A percentile compares a stretch with the other conserved stretches of the same genome.
phyloP scores from a whole-genome alignment of 768 basidiomycete species.

The Termitomyces eurrhizus region DNA sequence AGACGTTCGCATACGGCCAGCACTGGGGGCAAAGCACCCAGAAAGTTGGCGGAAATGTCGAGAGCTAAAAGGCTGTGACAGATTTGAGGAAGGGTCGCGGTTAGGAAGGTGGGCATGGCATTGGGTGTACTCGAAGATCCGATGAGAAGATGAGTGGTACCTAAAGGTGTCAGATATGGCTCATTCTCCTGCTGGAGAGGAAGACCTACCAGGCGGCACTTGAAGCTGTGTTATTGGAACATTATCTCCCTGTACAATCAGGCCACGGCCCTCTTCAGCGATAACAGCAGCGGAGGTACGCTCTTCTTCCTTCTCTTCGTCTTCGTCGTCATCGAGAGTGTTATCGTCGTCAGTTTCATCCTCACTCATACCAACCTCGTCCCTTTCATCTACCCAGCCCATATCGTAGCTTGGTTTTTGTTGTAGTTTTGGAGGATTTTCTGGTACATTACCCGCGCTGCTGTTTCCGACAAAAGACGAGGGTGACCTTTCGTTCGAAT shows the following conservation, averaged over 20 bases:
- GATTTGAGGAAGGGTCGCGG: slow-evolving; percentile 66
- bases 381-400: slow-evolving; percentile 66
- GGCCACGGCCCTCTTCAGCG: slow-evolving; percentile 80
- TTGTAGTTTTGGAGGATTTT: slow-evolving; percentile 43
- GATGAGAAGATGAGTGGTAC: slow-evolving; percentile 90
- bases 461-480: slow-evolving; percentile 62
- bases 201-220: slow-evolving; percentile 64
- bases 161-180: slow-evolving; percentile 36
- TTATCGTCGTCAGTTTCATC: slow-evolving; percentile 39
- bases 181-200: background rate
- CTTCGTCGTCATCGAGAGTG: slow-evolving; percentile 41
- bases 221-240: slow-evolving; percentile 57
- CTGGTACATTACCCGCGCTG: slow-evolving; percentile 34
- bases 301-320: slow-evolving; percentile 56
- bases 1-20: slow-evolving; percentile 77
- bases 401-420: slow-evolving; percentile 75
- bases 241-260: slow-evolving; percentile 73
- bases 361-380: slow-evolving; percentile 32
- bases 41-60: slow-evolving; percentile 88
- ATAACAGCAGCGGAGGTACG: slow-evolving; percentile 74
- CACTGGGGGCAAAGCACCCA: slow-evolving; percentile 78
- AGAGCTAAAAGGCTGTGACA: slow-evolving; percentile 79
- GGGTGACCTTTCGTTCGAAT: slow-evolving; percentile 63
- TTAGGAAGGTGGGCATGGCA: slow-evolving; percentile 73
- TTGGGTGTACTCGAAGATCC: slow-evolving; percentile 78